phyloP scores from a whole-genome alignment of 257 asterid species.

The Jasminum sambac region DNA sequence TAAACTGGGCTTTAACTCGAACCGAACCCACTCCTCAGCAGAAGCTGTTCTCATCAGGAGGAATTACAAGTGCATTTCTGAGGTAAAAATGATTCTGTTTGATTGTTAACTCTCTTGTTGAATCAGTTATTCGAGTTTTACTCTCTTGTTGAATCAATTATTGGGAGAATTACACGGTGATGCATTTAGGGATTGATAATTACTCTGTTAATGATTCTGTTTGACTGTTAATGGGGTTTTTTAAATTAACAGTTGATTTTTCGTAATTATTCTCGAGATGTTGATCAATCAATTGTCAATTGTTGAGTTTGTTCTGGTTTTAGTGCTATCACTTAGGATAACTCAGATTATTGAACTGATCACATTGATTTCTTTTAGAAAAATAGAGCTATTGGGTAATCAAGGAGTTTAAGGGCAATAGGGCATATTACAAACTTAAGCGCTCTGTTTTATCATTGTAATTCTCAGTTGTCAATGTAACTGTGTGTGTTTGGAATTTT shows the following conservation, averaged over 20 bases:
- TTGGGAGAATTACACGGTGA: conserved; percentile 5
- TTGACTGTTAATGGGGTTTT: background rate
- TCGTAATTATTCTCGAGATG: background rate
- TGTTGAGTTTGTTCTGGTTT: background rate
- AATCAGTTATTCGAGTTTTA: too few relatives aligned
- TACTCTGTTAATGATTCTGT: conserved; percentile 1
- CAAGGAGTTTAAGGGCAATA: conserved; percentile 1
- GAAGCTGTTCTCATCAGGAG: conserved; percentile 3
- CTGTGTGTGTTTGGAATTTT: too few relatives aligned
- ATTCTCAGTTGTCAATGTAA: too few relatives aligned
- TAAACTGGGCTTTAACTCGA: conserved; percentile 25
- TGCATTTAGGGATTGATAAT: background rate
- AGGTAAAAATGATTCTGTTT: too few relatives aligned
- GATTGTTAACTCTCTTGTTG: too few relatives aligned
- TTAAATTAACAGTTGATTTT: background rate
- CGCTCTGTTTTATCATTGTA: background rate
- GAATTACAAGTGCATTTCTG: conserved; percentile 7
- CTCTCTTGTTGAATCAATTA: too few relatives aligned
- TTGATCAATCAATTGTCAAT: background rate
- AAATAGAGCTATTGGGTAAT: background rate
- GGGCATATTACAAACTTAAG: background rate
- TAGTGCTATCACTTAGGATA: background rate
- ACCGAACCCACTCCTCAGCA: conserved; percentile 26
- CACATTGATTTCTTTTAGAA: background rate
- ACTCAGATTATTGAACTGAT: background rate